Base-by-base conservation (phyloP, 2,329 filamentous ascomycete species). In the Byssothecium circinans region DNA sequence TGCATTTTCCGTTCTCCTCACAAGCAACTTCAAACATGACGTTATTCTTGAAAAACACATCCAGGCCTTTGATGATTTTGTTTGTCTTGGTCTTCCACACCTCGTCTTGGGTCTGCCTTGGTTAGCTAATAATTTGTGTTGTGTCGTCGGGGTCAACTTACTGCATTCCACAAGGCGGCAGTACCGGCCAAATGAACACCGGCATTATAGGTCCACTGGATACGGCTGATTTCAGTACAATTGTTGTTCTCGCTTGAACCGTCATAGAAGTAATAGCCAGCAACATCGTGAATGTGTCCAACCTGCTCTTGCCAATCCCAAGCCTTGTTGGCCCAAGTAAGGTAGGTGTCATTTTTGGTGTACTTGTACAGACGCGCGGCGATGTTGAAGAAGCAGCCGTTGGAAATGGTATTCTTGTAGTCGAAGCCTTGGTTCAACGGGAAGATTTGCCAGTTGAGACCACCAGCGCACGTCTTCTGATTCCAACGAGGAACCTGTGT, bases 321-420 rank as follows among this genome's bases (percentile, higher is more conserved):
- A 12, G 82, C 72, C 60, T 79, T 82, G 44, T 78, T 68, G 3
- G 86, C 86, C 86, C 86, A 89, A 11, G 85, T 77, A 17, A 49
- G 47, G 34, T 73, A 73, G 4, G 67, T 69, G 4, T 78, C 64
- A 62, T 88, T 86, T 12, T 81, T 82, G 0, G 85, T 87, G 47
- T 83, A 84, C 45, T 86, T 82, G 32, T 84, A 87, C 8, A 92
- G 78, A 20, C 89, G 85, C 0, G 89, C 85, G 2, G 87, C 85
- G 22, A 95, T 79, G 69, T 92, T 87, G 72, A 95, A 91, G 69
- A 95, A 85, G 23, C 85, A 86, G 29, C 88, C 89, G 69, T 94
- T 94, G 53, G 85, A 85, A 58, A 91, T 82, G 18, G 84, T 81
- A 73, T 92, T 92, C 71, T 91, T 94, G 79, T 95, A 94, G 60